phyloP scores from a whole-genome alignment of 2,329 filamentous ascomycete species.

The Fusarium sp. region DNA sequence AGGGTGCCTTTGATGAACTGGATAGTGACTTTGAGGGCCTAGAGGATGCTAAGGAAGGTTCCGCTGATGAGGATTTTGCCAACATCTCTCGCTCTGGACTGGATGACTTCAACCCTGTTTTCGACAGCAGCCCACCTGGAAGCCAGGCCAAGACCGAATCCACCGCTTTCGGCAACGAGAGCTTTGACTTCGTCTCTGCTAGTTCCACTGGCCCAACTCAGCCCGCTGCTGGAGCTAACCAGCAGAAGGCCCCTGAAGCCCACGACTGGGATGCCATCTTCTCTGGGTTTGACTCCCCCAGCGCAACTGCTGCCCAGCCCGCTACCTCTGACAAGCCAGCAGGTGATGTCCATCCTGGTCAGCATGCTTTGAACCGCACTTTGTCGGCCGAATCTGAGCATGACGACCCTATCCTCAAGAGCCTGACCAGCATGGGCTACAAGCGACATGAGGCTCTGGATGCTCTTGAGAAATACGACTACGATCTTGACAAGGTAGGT shows the following conservation, averaged over 20 bases:
- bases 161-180: slow-evolving; percentile 66
- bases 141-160: slow-evolving; percentile 68
- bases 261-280: slow-evolving; percentile 98
- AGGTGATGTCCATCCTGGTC: slow-evolving; percentile 43
- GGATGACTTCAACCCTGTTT: slow-evolving; percentile 85
- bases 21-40: slow-evolving; percentile 86
- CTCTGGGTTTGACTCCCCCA: slow-evolving; percentile 76
- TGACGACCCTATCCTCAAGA: slow-evolving; percentile 92
- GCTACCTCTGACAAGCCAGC: slow-evolving; percentile 39
- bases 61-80: slow-evolving; percentile 83
- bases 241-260: slow-evolving; percentile 60
- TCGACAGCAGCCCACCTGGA: slow-evolving; percentile 76
- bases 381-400: slow-evolving; percentile 76
- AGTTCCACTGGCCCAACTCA: slow-evolving; percentile 51
- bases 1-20: slow-evolving; percentile 78
- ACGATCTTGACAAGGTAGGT: slow-evolving; percentile 92
- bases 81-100: slow-evolving; percentile 77
- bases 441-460: slow-evolving; percentile 77
- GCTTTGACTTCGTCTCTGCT: slow-evolving; percentile 69
- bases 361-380: slow-evolving; percentile 68
- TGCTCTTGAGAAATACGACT: slow-evolving; percentile 94
- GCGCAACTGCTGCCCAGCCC: slow-evolving; percentile 49
- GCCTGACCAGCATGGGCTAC: slow-evolving; percentile 92
- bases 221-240: slow-evolving; percentile 57
- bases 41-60: slow-evolving; percentile 85